A percentile compares a stretch with the other conserved stretches of the same genome.
Conservation (phyloP, 495 filamentous ascomycete species). For the Hyaloscypha hepaticicola region DNA sequence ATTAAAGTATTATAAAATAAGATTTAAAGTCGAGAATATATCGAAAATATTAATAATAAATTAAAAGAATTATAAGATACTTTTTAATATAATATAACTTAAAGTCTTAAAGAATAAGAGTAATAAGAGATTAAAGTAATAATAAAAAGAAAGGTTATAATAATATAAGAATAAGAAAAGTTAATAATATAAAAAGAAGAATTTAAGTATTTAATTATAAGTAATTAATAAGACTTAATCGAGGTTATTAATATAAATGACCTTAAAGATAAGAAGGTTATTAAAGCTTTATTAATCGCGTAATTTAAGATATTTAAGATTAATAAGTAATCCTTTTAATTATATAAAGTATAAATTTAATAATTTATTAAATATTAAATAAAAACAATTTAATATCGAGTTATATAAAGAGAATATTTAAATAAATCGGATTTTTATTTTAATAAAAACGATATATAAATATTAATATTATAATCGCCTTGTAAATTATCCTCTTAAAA, state of each 20-base stretch:
- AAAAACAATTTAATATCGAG: slow-evolving; percentile 8
- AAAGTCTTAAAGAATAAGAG: background rate
- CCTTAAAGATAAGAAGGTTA: slow-evolving; percentile 18
- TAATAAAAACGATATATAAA: slow-evolving; percentile 9
- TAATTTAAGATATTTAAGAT: slow-evolving; percentile 17
- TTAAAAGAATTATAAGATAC: background rate
- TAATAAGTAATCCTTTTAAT: slow-evolving; percentile 13
- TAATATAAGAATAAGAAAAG: background rate
- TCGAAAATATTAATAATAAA: no score
- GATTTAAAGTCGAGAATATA: slow-evolving; percentile 16
- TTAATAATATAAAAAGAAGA: slow-evolving; percentile 13
- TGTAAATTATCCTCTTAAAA: slow-evolving; percentile 23
- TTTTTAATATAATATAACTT: background rate
- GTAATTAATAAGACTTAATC: slow-evolving; percentile 21
- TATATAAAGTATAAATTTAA: slow-evolving; percentile 15
- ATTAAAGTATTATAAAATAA: background rate
- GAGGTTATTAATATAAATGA: slow-evolving; percentile 13
- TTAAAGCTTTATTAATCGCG: slow-evolving; percentile 19
- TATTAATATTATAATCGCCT: slow-evolving; percentile 16
- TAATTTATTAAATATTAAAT: slow-evolving; percentile 11
- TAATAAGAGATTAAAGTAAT: slow-evolving; percentile 11
- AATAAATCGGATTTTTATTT: slow-evolving; percentile 3
- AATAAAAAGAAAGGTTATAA: background rate
- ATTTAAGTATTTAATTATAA: slow-evolving; percentile 10
- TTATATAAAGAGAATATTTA: background rate